These are phyloP conservation scores for Oryza glumipatula DNA, from an alignment of 176 grass and related monocot genomes.

Conservation along the genomic window DNA sequence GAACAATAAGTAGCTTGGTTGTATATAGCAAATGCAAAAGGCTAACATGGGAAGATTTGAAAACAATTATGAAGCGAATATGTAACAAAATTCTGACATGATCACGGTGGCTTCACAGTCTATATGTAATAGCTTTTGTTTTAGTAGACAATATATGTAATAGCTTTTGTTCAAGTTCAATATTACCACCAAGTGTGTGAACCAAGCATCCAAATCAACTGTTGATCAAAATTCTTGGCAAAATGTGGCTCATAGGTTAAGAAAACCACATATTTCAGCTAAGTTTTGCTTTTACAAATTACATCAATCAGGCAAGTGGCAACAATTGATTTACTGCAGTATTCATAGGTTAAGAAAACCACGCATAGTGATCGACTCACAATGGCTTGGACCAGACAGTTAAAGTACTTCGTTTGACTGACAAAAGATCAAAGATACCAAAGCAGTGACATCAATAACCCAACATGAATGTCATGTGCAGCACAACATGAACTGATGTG, in stretches of 20 bases:
- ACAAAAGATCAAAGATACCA: conserved; percentile 2
- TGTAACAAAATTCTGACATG: neutral
- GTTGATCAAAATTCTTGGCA: neutral
- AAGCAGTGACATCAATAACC: neutral
- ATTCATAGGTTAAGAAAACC: neutral
- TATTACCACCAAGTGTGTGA: neutral
- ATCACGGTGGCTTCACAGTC: neutral
- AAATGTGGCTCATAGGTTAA: neutral
- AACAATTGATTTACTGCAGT: neutral
- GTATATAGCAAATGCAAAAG: neutral
- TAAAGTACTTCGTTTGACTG: neutral
- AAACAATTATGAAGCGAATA: conserved; percentile 10
- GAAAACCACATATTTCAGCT: neutral
- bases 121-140: neutral
- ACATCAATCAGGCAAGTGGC: neutral
- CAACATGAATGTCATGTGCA: neutral
- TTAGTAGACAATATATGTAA: neutral
- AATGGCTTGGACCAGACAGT: neutral
- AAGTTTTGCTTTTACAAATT: conserved; percentile 11
- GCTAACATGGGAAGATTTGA: conserved; percentile 5
- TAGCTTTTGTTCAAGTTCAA: neutral
- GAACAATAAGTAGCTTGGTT: neutral
- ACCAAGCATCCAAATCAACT: neutral
- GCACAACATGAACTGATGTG: neutral
- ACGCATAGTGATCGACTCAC: neutral